These are phyloP conservation scores for Entrophospora sp. DNA, from an alignment of 192 early-diverging fungal genomes.

Conservation along the genomic window DNA sequence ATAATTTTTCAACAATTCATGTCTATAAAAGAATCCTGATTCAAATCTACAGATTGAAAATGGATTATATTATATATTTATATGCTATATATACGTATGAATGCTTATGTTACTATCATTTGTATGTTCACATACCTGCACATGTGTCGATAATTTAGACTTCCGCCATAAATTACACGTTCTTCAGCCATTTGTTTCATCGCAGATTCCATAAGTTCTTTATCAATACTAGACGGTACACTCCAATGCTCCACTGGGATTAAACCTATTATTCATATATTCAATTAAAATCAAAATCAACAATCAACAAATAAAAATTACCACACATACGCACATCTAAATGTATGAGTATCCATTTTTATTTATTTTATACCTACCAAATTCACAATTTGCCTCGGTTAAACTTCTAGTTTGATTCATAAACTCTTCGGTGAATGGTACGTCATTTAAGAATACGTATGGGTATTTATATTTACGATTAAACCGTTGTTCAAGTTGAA, in stretches of 20 bases:
- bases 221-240: constrained; percentile 71
- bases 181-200: constrained; percentile 44
- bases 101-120: no score
- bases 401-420: constrained; percentile 42
- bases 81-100: no score
- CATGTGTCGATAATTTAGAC: constrained; percentile 69
- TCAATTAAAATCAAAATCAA: no score
- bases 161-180: constrained; percentile 53
- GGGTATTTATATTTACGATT: constrained; percentile 75
- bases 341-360: no score
- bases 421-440: constrained; percentile 64
- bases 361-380: constrained; percentile 46
- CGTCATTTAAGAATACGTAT: constrained; percentile 82
- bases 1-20: constrained; percentile 55
- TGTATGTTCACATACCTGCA: constrained; percentile 59
- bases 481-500: constrained; percentile 73
- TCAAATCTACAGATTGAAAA: constrained; percentile 37
- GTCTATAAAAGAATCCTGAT: constrained; percentile 71
- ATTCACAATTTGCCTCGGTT: constrained; percentile 48
- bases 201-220: constrained; percentile 40
- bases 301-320: no score
- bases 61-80: no score
- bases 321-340: no score
- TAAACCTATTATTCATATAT: constrained; percentile 4
- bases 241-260: constrained; percentile 73